A percentile compares a stretch with the other conserved stretches of the same genome.
Conservation (phyloP, 2,329 filamentous ascomycete species). For the Ceratocystis cubensis region DNA sequence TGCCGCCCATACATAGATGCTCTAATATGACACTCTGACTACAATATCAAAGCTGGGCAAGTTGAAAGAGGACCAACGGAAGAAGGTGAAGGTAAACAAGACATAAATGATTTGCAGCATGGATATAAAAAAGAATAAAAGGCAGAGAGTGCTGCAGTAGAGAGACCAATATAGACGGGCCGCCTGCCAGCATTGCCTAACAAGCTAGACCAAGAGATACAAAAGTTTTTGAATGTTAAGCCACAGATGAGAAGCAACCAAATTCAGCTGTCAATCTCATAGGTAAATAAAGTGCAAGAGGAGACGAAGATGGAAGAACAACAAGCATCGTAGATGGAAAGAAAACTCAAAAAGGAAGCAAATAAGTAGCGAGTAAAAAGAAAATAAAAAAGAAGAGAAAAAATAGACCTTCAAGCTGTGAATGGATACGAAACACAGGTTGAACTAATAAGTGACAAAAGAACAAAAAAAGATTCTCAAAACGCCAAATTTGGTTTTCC, state of each 20-base stretch:
- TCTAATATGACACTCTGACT: neutral
- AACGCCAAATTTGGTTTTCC: constrained; percentile 11
- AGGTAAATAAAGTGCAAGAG: neutral
- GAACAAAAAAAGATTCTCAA: constrained; percentile 10
- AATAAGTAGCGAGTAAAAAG: neutral
- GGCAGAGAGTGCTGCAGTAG: neutral
- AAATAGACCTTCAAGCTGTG: neutral
- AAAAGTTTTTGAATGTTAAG: neutral
- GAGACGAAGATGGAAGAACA: constrained; percentile 50
- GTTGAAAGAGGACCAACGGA: neutral
- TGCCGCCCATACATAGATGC: neutral
- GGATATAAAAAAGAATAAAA: constrained; percentile 3
- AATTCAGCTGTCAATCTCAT: neutral
- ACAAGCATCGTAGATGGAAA: constrained; percentile 33
- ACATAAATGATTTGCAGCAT: constrained; percentile 4
- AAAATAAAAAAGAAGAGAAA: neutral
- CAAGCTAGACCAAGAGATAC: neutral
- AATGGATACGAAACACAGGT: neutral
- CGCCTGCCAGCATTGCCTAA: neutral
- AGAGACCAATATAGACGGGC: neutral
- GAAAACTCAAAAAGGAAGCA: neutral
- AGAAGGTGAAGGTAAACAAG: neutral
- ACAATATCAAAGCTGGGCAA: neutral
- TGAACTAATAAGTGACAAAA: constrained; percentile 10
- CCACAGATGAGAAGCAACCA: neutral